Conservation (phyloP, 2,329 filamentous ascomycete species). For the Lojkania enalia region DNA sequence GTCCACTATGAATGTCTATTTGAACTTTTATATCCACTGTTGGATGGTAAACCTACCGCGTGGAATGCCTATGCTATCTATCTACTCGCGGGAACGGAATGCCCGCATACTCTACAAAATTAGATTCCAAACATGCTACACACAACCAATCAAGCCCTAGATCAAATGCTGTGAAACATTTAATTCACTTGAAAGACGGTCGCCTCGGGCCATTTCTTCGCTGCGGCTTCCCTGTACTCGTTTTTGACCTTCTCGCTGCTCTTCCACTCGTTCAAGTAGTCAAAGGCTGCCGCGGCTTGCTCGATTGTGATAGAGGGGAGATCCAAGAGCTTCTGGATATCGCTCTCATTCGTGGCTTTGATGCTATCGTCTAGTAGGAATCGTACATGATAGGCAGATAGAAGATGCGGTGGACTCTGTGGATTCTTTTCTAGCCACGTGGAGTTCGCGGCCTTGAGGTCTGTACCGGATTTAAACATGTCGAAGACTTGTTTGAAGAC, state of each 20-base stretch:
- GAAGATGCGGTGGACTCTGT: conserved; percentile 63
- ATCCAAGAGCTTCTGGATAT: conserved; percentile 63
- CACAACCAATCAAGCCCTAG: too few relatives aligned
- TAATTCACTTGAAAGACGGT: conserved; percentile 35
- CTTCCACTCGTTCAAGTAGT: conserved; percentile 56
- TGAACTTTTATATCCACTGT: neutral
- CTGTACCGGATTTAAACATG: conserved; percentile 58
- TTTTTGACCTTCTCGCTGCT: conserved; percentile 54
- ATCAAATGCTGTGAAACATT: neutral
- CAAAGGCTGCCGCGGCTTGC: conserved; percentile 60
- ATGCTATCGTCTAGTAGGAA: conserved; percentile 62
- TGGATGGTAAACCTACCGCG: neutral
- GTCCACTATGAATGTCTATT: conserved; percentile 1
- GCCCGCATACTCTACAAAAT: conserved; percentile 1
- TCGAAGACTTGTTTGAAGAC: conserved; percentile 71
- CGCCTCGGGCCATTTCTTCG: conserved; percentile 45
- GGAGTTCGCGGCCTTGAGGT: conserved; percentile 67
- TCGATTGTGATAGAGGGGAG: conserved; percentile 56
- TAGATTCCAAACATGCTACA: too few relatives aligned
- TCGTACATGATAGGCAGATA: conserved; percentile 65
- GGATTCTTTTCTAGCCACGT: conserved; percentile 67
- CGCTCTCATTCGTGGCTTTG: conserved; percentile 61
- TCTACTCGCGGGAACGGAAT: neutral
- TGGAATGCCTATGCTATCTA: neutral
- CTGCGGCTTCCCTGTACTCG: conserved; percentile 50